phyloP scores from a whole-genome alignment of 176 grass and related monocot species.

The Aegilops tauschii region DNA sequence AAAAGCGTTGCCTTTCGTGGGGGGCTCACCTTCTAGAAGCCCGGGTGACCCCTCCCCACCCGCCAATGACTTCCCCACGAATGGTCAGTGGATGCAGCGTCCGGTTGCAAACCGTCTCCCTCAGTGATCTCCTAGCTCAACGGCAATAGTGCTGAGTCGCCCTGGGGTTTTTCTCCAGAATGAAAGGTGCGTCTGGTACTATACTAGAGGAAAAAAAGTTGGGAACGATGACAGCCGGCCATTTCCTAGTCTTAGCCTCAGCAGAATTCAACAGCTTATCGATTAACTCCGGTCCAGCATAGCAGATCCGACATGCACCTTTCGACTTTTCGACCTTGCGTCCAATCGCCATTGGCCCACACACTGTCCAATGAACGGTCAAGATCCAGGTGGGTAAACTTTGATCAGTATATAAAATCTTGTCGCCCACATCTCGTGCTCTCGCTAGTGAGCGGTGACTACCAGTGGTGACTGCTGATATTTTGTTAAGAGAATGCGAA shows the following conservation, averaged over 20 bases:
- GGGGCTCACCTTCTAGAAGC: constrained; percentile 54
- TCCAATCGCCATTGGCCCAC: not conserved
- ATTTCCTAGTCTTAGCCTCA: constrained; percentile 10
- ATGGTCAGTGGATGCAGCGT: constrained; percentile 38
- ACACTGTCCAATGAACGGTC: constrained; percentile 1
- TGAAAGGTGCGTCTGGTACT: constrained; percentile 7
- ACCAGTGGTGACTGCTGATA: not conserved
- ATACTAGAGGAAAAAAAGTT: constrained; percentile 11
- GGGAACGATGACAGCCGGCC: constrained; percentile 23
- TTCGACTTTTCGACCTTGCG: not conserved
- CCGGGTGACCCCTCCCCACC: constrained; percentile 23
- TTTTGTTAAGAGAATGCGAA: constrained; percentile 17
- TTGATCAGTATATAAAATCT: constrained; percentile 10
- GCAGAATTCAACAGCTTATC: constrained; percentile 29
- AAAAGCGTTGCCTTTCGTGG: constrained; percentile 17
- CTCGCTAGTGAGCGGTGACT: constrained; percentile 8
- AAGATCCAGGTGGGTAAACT: constrained; percentile 8
- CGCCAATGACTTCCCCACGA: constrained; percentile 27
- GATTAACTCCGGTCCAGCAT: constrained; percentile 12
- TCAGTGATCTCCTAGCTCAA: constrained; percentile 25
- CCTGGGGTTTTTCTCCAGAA: not conserved
- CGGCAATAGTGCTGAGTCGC: constrained; percentile 22
- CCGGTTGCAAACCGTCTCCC: constrained; percentile 11
- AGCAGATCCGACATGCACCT: constrained; percentile 1
- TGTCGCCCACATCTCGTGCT: constrained; percentile 21